Evolutionary conservation across 306 rosid species (phyloP).

Genomic region (Quercus mongolica): DNA sequence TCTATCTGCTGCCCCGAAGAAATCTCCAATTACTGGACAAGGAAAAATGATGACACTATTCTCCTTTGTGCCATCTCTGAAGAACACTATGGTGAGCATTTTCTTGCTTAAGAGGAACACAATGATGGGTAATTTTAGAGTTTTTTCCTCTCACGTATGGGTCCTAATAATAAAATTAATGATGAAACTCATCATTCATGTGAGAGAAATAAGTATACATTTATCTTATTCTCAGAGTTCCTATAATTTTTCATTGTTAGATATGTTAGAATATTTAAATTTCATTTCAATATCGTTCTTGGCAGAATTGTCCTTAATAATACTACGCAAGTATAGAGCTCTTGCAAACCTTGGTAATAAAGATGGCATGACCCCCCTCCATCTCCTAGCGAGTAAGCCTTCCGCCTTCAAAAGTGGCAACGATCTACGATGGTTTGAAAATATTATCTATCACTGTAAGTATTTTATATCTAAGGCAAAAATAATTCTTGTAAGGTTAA

Average conservation of each 20-base stretch:
- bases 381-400: slow-evolving; percentile 36
- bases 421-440: slow-evolving; percentile 14
- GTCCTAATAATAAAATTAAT: too few relatives aligned
- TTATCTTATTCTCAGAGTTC: fast-evolving
- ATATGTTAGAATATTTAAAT: too few relatives aligned
- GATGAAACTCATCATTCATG: too few relatives aligned
- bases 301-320: slow-evolving; percentile 43
- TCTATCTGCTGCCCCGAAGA: background rate
- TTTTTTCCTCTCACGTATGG: too few relatives aligned
- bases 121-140: too few relatives aligned
- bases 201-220: too few relatives aligned
- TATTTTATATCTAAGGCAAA: background rate
- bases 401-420: slow-evolving; percentile 38
- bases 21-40: slow-evolving; percentile 1
- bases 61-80: slow-evolving; percentile 30
- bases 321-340: slow-evolving; percentile 19
- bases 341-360: slow-evolving; percentile 2
- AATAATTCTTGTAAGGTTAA: too few relatives aligned
- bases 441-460: slow-evolving; percentile 30
- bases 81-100: slow-evolving; percentile 23
- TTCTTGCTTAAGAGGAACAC: too few relatives aligned
- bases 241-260: too few relatives aligned
- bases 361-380: slow-evolving; percentile 43
- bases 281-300: background rate
- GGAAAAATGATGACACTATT: slow-evolving; percentile 29